Percentiles rank a stretch among this genome's conserved stretches.
phyloP scores from a whole-genome alignment of 2,329 filamentous ascomycete genomes.

The Simplicillium sp. region DNA sequence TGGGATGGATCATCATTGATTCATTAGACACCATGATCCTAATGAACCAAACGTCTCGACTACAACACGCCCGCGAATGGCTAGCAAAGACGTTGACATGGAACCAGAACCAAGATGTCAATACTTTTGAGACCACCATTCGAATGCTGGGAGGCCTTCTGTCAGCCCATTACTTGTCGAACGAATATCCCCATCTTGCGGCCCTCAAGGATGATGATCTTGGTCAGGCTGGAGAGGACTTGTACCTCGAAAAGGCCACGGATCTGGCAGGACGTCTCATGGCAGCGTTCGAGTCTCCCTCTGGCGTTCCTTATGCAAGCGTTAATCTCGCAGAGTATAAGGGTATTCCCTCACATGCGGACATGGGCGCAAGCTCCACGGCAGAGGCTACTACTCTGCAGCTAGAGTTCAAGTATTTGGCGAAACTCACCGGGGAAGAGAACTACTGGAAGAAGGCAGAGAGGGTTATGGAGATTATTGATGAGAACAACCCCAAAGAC shows the following conservation, averaged over 20 bases:
- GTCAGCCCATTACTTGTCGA: constrained; percentile 91
- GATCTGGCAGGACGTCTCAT: constrained; percentile 84
- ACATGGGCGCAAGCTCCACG: constrained; percentile 83
- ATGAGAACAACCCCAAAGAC: constrained; percentile 68
- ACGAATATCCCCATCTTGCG: constrained; percentile 68
- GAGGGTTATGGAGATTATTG: constrained; percentile 83
- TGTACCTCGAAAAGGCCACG: constrained; percentile 92
- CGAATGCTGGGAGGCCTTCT: constrained; percentile 91
- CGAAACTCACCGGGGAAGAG: constrained; percentile 86
- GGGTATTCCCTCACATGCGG: constrained; percentile 73
- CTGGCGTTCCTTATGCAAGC: constrained; percentile 83
- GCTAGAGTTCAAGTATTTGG: constrained; percentile 93
- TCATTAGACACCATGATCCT: constrained; percentile 93
- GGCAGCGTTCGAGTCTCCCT: constrained; percentile 77
- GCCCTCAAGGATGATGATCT: constrained; percentile 62
- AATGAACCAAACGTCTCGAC: constrained; percentile 87
- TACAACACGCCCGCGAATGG: constrained; percentile 83
- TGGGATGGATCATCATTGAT: constrained; percentile 98
- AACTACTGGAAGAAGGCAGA: constrained; percentile 90
- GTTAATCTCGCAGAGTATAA: constrained; percentile 72
- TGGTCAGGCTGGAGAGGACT: constrained; percentile 69
- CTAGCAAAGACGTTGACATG: constrained; percentile 72
- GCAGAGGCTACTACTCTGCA: constrained; percentile 89
- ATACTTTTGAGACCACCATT: constrained; percentile 96
- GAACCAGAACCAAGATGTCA: constrained; percentile 90